Percentiles rank a stretch among this genome's conserved stretches.
Evolutionary conservation across 108 stramenopile genomes (phyloP).

Genomic region (Cyclostephanos invisitatus): DNA sequence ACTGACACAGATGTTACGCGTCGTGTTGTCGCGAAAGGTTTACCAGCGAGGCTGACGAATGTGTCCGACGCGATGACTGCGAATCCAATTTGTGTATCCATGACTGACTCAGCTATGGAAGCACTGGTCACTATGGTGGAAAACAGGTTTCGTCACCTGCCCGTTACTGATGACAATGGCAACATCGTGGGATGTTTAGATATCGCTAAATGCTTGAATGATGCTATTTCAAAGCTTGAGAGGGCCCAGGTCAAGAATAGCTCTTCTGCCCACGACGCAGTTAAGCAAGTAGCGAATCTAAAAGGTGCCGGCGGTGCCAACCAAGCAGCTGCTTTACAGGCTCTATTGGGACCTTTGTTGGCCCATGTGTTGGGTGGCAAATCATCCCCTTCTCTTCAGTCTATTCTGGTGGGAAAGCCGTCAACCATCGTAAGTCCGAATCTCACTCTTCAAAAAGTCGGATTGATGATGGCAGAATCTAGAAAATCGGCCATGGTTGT

Average conservation of each 20-base stretch:
- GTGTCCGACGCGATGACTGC: conserved; percentile 85
- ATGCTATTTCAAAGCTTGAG: conserved; percentile 91
- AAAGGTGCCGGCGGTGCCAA: conserved; percentile 54
- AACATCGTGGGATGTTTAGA: conserved; percentile 87
- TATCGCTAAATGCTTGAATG: conserved; percentile 95
- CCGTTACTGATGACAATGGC: conserved; percentile 86
- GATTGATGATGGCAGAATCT: conserved; percentile 75
- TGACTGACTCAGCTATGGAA: conserved; percentile 83
- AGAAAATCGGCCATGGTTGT: conserved; percentile 87
- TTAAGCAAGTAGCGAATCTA: conserved; percentile 42
- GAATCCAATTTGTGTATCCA: conserved; percentile 80
- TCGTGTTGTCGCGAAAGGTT: conserved; percentile 69
- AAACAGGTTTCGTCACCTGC: conserved; percentile 91
- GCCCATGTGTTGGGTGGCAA: conserved; percentile 71
- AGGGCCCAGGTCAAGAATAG: conserved; percentile 56
- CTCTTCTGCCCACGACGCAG: conserved; percentile 61
- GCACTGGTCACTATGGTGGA: conserved; percentile 92
- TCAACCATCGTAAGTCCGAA: conserved; percentile 67
- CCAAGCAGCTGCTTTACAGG: conserved; percentile 71
- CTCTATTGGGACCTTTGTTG: conserved; percentile 71
- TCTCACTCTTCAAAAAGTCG: conserved; percentile 71
- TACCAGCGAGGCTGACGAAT: conserved; percentile 57
- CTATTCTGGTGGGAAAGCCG: conserved; percentile 71
- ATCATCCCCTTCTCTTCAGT: conserved; percentile 67
- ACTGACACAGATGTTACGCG: conserved; percentile 86